These are phyloP conservation scores for Phytophthora pisi DNA, from an alignment of 352 stramenopile genomes.

Conservation along the genomic window DNA sequence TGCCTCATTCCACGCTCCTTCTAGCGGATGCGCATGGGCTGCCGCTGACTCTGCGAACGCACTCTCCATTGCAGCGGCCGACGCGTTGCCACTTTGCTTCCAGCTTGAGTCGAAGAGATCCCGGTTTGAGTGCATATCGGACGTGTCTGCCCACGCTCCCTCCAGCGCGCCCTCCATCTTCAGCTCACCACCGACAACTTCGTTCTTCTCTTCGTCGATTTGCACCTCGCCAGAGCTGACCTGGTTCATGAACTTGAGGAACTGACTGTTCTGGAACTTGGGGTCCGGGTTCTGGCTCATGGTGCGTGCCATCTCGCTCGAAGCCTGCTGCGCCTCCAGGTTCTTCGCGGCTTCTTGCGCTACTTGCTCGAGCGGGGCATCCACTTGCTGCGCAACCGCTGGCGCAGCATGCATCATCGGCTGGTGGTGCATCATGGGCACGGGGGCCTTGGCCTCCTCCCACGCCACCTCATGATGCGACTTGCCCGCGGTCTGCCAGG, in stretches of 20 bases:
- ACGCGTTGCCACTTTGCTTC: constrained; percentile 42
- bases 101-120: constrained; percentile 67
- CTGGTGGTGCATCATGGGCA: constrained; percentile 50
- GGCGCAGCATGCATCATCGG: constrained; percentile 30
- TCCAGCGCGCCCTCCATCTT: constrained; percentile 64
- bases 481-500: constrained; percentile 65
- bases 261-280: constrained; percentile 88
- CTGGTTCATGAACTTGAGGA: constrained; percentile 88
- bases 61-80: constrained; percentile 48
- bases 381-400: constrained; percentile 24
- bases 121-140: constrained; percentile 60
- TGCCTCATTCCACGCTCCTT: constrained; percentile 51
- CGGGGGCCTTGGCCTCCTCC: constrained; percentile 57
- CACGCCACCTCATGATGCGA: constrained; percentile 69
- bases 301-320: constrained; percentile 70
- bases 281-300: constrained; percentile 82
- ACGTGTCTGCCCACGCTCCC: constrained; percentile 60
- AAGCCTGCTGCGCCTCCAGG: constrained; percentile 56
- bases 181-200: constrained; percentile 48
- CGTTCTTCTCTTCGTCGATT: constrained; percentile 82
- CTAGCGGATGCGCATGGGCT: constrained; percentile 38
- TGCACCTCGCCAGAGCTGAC: constrained; percentile 74
- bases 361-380: constrained; percentile 31
- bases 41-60: constrained; percentile 49
- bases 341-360: constrained; percentile 35